Evolutionary conservation across 345 rosid species (phyloP).

Genomic region (Populus tremula): DNA sequence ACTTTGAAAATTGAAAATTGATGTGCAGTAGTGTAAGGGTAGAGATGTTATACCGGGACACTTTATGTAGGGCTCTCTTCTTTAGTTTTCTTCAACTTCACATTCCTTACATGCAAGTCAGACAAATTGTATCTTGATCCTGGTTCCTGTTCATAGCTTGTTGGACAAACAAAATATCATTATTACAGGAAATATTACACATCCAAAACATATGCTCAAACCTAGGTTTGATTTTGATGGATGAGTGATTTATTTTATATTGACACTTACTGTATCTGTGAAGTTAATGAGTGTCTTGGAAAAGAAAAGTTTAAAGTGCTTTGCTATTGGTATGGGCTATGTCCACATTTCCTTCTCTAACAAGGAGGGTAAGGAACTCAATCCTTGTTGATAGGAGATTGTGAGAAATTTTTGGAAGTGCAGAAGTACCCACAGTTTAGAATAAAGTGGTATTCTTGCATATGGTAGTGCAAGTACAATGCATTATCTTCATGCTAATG

Average conservation of each 20-base stretch:
- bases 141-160: neutral
- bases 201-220: neutral
- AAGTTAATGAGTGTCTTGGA: neutral
- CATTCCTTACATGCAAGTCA: neutral
- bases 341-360: neutral
- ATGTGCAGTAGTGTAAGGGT: neutral
- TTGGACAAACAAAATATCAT: neutral
- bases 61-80: neutral
- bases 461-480: neutral
- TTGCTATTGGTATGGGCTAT: neutral
- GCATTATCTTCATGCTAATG: neutral
- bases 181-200: neutral
- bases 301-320: neutral
- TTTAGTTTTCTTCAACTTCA: neutral
- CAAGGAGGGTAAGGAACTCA: neutral
- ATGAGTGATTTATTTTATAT: neutral
- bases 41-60: neutral
- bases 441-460: neutral
- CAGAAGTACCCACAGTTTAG: too few relatives aligned
- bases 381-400: neutral
- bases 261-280: neutral
- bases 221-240: neutral
- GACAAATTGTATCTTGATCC: neutral
- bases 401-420: neutral
- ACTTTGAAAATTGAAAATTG: neutral